Evolutionary conservation across 1,284 basidiomycete genomes (phyloP).

Genomic region (Ustilago lituana): DNA sequence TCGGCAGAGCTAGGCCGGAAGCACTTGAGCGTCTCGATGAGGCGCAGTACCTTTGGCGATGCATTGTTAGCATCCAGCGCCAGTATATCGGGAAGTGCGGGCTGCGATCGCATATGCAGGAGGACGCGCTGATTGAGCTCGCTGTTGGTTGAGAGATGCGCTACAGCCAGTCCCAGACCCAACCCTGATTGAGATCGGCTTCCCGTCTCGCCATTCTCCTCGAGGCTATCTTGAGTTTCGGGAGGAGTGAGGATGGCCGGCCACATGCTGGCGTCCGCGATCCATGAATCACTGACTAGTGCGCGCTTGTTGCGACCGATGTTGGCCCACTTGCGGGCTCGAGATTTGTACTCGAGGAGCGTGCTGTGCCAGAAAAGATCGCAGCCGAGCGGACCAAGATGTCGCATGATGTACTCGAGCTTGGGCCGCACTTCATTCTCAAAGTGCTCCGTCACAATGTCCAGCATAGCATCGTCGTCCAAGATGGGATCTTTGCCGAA

Average conservation of each 20-base stretch:
- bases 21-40: slow-evolving; percentile 48
- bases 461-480: slow-evolving; percentile 9
- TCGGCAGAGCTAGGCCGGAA: slow-evolving; percentile 11
- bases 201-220: background rate
- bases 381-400: slow-evolving; percentile 44
- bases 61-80: slow-evolving; percentile 13
- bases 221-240: background rate
- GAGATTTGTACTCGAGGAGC: slow-evolving; percentile 25
- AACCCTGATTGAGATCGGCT: slow-evolving; percentile 1
- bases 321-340: slow-evolving; percentile 22
- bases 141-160: slow-evolving; percentile 22
- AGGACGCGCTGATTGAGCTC: slow-evolving; percentile 33
- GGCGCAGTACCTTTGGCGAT: slow-evolving; percentile 41
- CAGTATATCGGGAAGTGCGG: slow-evolving; percentile 22
- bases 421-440: slow-evolving; percentile 33
- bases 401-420: slow-evolving; percentile 35
- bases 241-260: background rate
- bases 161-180: slow-evolving; percentile 8
- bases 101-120: slow-evolving; percentile 20
- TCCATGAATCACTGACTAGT: slow-evolving; percentile 35
- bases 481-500: slow-evolving; percentile 6
- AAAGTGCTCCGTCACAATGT: slow-evolving; percentile 18
- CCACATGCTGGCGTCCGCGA: slow-evolving; percentile 19
- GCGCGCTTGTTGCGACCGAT: slow-evolving; percentile 10
- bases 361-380: slow-evolving; percentile 53